phyloP scores from a whole-genome alignment of 176 grass and related monocot genomes.

The Ensete glaucum region DNA sequence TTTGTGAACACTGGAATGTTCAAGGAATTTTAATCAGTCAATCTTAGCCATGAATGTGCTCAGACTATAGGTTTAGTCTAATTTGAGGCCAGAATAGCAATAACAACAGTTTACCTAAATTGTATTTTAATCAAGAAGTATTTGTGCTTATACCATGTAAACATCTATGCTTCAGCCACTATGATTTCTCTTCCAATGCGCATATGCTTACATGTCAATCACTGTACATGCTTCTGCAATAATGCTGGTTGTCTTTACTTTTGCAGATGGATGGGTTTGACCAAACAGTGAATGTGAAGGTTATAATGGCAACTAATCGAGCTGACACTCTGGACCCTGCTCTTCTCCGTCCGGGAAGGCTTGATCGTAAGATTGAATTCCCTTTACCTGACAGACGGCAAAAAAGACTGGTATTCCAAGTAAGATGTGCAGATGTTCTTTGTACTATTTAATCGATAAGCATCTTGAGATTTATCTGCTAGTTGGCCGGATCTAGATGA shows the following conservation, averaged over 20 bases:
- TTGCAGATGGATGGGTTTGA: conserved; percentile 99
- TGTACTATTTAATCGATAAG: conserved; percentile 1
- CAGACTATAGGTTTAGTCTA: background rate
- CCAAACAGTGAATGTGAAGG: conserved; percentile 97
- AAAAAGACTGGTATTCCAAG: conserved; percentile 95
- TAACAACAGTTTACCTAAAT: background rate
- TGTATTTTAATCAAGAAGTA: background rate
- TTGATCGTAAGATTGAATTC: conserved; percentile 98
- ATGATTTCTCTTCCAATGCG: background rate
- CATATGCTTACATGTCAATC: background rate
- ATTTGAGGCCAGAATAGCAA: no score
- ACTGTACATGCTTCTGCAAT: background rate
- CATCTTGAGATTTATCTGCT: background rate
- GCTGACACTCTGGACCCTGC: conserved; percentile 95
- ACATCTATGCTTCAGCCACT: background rate
- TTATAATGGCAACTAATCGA: conserved; percentile 97
- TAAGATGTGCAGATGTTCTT: conserved; percentile 22
- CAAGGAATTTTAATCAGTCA: background rate
- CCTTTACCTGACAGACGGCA: conserved; percentile 87
- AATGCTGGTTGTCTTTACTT: background rate
- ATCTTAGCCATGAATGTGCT: background rate
- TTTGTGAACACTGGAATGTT: background rate
- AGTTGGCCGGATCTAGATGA: background rate
- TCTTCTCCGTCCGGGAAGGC: conserved; percentile 81
- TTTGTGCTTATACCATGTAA: background rate